Evolutionary conservation across 495 filamentous ascomycete genomes (phyloP), one percentile per base, ranked within the genome.

Genomic region (Lophiostoma macrostomum): DNA sequence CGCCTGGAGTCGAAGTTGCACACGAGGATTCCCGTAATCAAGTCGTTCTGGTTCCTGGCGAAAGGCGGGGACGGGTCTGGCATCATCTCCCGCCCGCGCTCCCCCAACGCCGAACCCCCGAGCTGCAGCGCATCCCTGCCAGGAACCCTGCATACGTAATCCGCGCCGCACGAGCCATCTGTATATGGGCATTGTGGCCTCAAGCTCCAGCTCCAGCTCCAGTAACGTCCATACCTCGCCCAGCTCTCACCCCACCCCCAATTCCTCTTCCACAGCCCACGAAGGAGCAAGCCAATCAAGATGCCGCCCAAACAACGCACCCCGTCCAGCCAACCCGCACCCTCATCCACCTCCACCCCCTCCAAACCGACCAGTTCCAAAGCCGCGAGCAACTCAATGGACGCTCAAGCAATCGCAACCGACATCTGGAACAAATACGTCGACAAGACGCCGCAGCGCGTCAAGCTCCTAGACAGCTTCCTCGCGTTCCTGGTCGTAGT

Each of bases 391-490:
- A 71, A 34, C 48, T 52, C 46, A 36, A 46, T 27, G 69, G 74
- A 64, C 73, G 71, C 80, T 11, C 67, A 72, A 56, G 73, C 83
- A 28, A 80, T 84, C 34, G 65, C 74, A 24, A 53, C 69, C 10
- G 64, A 73, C 61, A 73, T 95, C 40, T 82, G 83, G 79, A 74
- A 83, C 53, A 82, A 88, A 62, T 98, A 98, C 70, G 64, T 80
- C 20, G 70, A 85, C 36, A 75, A 76, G 41, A 97, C 93, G 22
- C 83, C 91, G 51, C 89, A 94, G 77, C 84, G 91, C 29, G 90
- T 87, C 37, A 90, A 95, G 76, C 81, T 99, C 53, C 74, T 97
- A 25, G 93, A 99, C 71, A 80, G 77, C 14, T 99, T 97, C 71
- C 84, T 97, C 86, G 84, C 67, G 2, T 99, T 96, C 66, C 71